phyloP scores from a whole-genome alignment of 495 filamentous ascomycete genomes.

The Hypoxylon crocopeplum region DNA sequence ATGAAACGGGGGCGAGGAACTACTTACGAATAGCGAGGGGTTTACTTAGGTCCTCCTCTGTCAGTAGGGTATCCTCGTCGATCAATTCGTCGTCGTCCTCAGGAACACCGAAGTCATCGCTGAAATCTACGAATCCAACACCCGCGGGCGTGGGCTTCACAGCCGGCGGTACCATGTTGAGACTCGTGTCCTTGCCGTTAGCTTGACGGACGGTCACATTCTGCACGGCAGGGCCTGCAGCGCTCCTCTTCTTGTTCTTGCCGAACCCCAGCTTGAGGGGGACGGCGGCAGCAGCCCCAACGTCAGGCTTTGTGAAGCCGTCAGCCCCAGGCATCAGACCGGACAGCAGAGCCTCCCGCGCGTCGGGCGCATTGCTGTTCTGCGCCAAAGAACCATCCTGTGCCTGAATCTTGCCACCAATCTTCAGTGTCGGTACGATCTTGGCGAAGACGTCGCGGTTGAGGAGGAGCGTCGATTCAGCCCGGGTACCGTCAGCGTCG shows the following conservation, averaged over 20 bases:
- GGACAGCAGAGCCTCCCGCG: conserved; percentile 78
- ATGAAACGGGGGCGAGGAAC: neutral
- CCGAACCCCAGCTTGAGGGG: conserved; percentile 71
- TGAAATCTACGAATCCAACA: conserved; percentile 76
- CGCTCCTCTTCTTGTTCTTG: conserved; percentile 63
- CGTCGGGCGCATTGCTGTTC: conserved; percentile 52
- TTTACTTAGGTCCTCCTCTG: conserved; percentile 77
- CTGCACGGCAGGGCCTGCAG: conserved; percentile 28
- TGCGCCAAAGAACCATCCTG: conserved; percentile 69
- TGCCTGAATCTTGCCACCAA: conserved; percentile 70
- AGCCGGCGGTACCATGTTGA: conserved; percentile 40
- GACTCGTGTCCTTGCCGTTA: conserved; percentile 29
- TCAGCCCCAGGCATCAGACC: conserved; percentile 70
- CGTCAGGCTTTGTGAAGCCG: conserved; percentile 76
- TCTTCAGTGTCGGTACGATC: conserved; percentile 71
- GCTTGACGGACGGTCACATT: conserved; percentile 28
- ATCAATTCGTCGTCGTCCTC: conserved; percentile 82
- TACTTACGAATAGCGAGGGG: conserved; percentile 78
- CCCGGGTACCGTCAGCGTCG: conserved; percentile 67
- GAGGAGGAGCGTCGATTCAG: conserved; percentile 66
- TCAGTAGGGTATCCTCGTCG: conserved; percentile 85
- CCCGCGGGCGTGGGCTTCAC: conserved; percentile 55
- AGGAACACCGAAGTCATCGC: conserved; percentile 68
- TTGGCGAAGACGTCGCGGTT: conserved; percentile 70
- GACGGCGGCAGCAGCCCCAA: conserved; percentile 67